Base-by-base conservation (phyloP, 495 filamentous ascomycete species). In the Thozetella sp. region DNA sequence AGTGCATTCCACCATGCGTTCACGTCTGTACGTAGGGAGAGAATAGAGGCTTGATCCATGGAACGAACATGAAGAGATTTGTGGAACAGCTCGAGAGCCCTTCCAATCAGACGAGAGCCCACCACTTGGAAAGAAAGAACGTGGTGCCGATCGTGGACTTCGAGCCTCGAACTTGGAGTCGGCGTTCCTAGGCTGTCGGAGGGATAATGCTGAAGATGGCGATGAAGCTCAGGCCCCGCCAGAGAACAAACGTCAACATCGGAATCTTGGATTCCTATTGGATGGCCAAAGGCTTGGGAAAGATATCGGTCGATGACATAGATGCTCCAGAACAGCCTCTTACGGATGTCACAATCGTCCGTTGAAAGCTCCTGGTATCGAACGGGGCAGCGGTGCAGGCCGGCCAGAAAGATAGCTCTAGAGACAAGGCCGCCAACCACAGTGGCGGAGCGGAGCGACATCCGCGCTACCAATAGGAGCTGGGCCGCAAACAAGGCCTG, bases 171-270 rank as follows among this genome's bases (percentile, higher is more conserved):
- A n/a, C n/a, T n/a, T n/a, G n/a, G n/a, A n/a, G n/a, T n/a, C n/a
- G n/a, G n/a, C n/a, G n/a, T 37, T 9, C 30, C 30, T 17, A 37
- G 9, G 6, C 9, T 17, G 9, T 6, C 30, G 9, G 30, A 37
- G 9, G 30, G 17, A 37, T 6, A 9, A 6, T 37, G 30, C 9
- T 37, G 30, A 37, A 9, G 17, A 37, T 37, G 30, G 30, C 30
- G 30, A 51, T 63, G 61, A 15, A 57, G 22, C 55, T 82, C 79
- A 12, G 62, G 59, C 30, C 6, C 17, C 11, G 71, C 72, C 0
- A 74, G 80, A 56, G 78, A 79, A 58, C 80, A 83, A 10, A 83
- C 80, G 58, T 83, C 80, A 50, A 82, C 72, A 58, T 83, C 80
- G 60, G 82, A 78, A 66, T 82, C 79, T 53, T 73, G 70, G 48